phyloP scores from a whole-genome alignment of 345 rosid species.

The Erodium maritimum region DNA sequence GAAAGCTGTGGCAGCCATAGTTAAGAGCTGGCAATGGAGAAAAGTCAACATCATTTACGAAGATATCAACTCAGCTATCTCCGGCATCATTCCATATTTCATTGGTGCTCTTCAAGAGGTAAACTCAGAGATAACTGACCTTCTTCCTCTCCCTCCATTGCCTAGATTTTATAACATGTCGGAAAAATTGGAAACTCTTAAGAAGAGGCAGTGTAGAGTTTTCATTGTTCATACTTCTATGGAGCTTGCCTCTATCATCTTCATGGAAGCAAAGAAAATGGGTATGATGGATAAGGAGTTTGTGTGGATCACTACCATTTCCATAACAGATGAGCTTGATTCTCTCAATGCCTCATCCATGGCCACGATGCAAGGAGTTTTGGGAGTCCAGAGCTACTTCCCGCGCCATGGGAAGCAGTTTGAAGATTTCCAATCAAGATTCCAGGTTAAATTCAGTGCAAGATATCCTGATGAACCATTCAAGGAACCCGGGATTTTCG shows the following conservation, averaged over 20 bases:
- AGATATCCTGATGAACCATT: constrained; percentile 5
- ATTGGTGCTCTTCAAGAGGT: constrained; percentile 11
- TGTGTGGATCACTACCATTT: constrained; percentile 17
- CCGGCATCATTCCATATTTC: constrained; percentile 4
- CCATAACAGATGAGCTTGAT: constrained; percentile 6
- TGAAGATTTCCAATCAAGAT: constrained; percentile 8
- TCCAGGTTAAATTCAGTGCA: background rate
- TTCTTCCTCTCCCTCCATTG: constrained; percentile 10
- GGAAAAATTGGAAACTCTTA: constrained; percentile 8
- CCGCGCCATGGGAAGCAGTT: background rate
- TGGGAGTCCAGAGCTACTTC: constrained; percentile 15
- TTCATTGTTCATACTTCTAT: constrained; percentile 17
- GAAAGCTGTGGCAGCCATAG: constrained; percentile 16
- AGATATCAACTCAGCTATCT: constrained; percentile 9
- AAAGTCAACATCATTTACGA: constrained; percentile 21
- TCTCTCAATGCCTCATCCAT: constrained; percentile 7
- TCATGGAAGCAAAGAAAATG: constrained; percentile 10
- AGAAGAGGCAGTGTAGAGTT: constrained; percentile 9
- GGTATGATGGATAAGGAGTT: constrained; percentile 17
- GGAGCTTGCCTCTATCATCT: background rate
- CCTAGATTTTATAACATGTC: background rate
- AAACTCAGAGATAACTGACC: background rate
- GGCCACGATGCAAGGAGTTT: constrained; percentile 16
- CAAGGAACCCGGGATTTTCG: constrained; percentile 6
- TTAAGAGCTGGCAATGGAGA: constrained; percentile 18